phyloP scores from a whole-genome alignment of 2,329 filamentous ascomycete genomes.

The Dactylellina parvicollis region DNA sequence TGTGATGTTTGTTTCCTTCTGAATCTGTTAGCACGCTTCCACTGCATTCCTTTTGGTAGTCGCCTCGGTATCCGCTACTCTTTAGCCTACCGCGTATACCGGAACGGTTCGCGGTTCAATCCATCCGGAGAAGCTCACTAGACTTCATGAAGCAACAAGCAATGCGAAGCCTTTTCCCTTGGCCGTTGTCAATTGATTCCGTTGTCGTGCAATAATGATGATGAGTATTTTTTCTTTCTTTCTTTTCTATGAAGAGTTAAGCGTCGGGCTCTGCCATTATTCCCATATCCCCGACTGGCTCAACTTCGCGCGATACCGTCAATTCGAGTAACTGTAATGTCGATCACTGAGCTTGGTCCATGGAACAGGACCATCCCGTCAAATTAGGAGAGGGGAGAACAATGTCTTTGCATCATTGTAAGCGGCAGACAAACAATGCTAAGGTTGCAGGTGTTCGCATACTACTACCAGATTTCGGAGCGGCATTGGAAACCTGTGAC shows the following conservation, averaged over 20 bases:
- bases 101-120: conserved; percentile 33
- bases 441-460: conserved; percentile 32
- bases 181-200: too few species aligned
- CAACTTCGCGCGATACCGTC: conserved; percentile 32
- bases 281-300: conserved; percentile 37
- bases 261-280: conserved; percentile 4
- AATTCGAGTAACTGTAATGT: conserved; percentile 45
- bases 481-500: conserved; percentile 17
- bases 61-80: conserved; percentile 17
- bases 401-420: conserved; percentile 13
- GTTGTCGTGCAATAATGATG: not conserved
- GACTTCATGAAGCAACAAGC: conserved; percentile 7
- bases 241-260: conserved; percentile 21
- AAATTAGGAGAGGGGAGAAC: conserved; percentile 30
- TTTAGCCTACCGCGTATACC: conserved; percentile 8
- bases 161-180: conserved; percentile 4
- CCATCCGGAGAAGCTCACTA: conserved; percentile 18
- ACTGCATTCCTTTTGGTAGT: too few species aligned
- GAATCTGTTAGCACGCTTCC: too few species aligned
- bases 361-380: conserved; percentile 32
- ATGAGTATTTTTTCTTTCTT: conserved; percentile 3
- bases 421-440: conserved; percentile 14
- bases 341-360: conserved; percentile 33
- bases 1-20: conserved; percentile 4
- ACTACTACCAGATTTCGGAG: conserved; percentile 20